Base-by-base conservation (phyloP, 129 eudicot species). In the Helianthus annuus region DNA sequence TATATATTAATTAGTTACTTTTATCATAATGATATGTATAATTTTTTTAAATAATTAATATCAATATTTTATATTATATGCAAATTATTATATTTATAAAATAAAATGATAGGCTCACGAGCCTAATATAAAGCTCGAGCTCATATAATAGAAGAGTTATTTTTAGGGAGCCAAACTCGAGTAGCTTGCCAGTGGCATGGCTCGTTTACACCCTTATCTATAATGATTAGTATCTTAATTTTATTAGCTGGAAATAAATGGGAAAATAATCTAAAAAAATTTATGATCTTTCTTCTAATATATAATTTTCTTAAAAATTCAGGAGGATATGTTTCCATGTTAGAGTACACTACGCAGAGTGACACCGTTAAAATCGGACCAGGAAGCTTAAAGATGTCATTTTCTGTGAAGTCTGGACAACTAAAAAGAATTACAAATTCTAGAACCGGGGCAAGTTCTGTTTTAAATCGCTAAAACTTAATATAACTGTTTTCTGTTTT, bases 361-460 rank as follows among this genome's bases (percentile, higher is more conserved):
- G 88, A 87, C 34, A 73, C 83, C 57, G 49, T 89, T 79, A 85
- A 82, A 69, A 82, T 93, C 42, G 96, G 96, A 62, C 87, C 83
- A 63, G 98, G 98, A 77, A 82, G 76, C 86, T 84, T 93, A 78
- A 93, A 93, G 83, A 64, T 89, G 88, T 82, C 88, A 14, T 93
- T 93, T 82, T 93, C 98, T 17, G 73, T 79, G 19, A 67, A 78
- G 55, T 68, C 98, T 14, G 98, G 96, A 65, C 92, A 87, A 78
- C 83, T 89, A 56, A 76, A 68, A 64, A 81, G 94, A 69, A 75
- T 89, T 59, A 84, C 64, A 38, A 89, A 89, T 82, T 77, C 88
- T 45, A 79, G 68, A 76, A 87, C 88, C n/a, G 83, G 85, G 76
- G 96, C 85, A 77, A 81, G 85, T 76, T 56, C 22, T 27, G 36